Conservation (phyloP, 345 rosid genomes). For the Dovyalis caffra region DNA sequence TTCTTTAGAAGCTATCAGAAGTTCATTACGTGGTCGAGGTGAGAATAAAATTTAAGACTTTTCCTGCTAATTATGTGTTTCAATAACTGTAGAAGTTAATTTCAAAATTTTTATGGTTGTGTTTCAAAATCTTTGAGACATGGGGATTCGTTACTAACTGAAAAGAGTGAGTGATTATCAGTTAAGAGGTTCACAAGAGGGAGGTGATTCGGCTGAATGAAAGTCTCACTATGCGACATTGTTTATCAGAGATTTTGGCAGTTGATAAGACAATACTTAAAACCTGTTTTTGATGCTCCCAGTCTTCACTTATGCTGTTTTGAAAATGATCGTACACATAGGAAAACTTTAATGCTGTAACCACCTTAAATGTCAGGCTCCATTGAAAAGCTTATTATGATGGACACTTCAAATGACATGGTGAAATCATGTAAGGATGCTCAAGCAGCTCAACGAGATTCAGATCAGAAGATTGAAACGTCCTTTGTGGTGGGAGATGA, state of each 20-base stretch:
- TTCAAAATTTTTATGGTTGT: no score
- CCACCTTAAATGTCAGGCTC: conserved; percentile 48
- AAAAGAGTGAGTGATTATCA: no score
- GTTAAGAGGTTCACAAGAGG: no score
- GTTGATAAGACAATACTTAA: background rate
- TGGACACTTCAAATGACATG: conserved; percentile 91
- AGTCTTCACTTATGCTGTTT: no score
- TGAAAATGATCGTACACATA: background rate
- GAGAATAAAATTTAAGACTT: conserved; percentile 25
- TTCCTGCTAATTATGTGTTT: conserved; percentile 2
- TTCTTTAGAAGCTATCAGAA: conserved; percentile 63
- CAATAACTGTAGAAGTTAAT: background rate
- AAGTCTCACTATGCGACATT: no score
- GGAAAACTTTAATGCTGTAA: background rate
- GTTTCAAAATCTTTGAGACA: background rate
- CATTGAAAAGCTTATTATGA: conserved; percentile 81
- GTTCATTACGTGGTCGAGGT: conserved; percentile 68
- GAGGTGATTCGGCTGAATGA: no score
- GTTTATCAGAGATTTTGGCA: no score
- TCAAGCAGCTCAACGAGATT: conserved; percentile 21
- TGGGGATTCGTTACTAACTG: no score
- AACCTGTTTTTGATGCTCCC: background rate
- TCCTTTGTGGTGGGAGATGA: conserved; percentile 84
- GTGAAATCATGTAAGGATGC: conserved; percentile 61
- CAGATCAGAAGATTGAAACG: conserved; percentile 47